Percentiles rank a stretch among this genome's conserved stretches.
Evolutionary conservation across 768 basidiomycete species (phyloP).

Genomic region (Termitomyces sp.): DNA sequence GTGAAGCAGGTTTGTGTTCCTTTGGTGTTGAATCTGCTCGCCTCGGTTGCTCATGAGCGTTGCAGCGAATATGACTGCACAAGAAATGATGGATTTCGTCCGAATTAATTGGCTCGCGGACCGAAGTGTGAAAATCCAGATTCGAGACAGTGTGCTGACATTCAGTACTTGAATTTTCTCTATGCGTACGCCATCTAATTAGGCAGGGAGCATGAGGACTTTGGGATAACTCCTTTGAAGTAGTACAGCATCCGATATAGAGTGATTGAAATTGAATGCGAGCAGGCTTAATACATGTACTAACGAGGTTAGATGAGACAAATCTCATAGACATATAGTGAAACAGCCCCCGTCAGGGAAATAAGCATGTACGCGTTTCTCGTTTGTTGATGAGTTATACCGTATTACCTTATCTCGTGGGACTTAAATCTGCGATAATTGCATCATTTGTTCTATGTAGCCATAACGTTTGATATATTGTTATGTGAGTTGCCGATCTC

Average conservation of each 20-base stretch:
- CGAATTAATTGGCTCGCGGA: constrained; percentile 82
- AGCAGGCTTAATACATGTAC: too few relatives aligned
- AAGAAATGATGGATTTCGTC: constrained; percentile 65
- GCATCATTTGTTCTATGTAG: constrained; percentile 1
- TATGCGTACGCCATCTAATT: background rate
- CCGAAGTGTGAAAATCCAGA: constrained; percentile 76
- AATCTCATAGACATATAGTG: too few relatives aligned
- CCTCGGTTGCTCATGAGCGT: background rate
- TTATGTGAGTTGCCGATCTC: background rate
- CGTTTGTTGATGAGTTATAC: background rate
- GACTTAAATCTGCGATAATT: background rate
- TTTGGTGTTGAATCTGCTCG: background rate
- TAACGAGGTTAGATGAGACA: too few relatives aligned
- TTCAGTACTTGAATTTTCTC: constrained; percentile 56
- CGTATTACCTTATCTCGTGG: background rate
- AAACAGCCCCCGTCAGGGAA: too few relatives aligned
- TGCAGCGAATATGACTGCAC: constrained; percentile 34
- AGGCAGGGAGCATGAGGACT: too few relatives aligned
- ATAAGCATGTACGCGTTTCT: too few relatives aligned
- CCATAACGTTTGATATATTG: background rate
- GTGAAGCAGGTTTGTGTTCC: constrained; percentile 61
- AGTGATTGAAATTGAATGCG: too few relatives aligned
- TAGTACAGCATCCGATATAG: too few relatives aligned
- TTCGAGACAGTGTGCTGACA: constrained; percentile 76
- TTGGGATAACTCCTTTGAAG: too few relatives aligned